Evolutionary conservation across 2,329 filamentous ascomycete species (phyloP), one percentile per base, ranked within the genome.

Genomic region (Corinectria fuckeliana): DNA sequence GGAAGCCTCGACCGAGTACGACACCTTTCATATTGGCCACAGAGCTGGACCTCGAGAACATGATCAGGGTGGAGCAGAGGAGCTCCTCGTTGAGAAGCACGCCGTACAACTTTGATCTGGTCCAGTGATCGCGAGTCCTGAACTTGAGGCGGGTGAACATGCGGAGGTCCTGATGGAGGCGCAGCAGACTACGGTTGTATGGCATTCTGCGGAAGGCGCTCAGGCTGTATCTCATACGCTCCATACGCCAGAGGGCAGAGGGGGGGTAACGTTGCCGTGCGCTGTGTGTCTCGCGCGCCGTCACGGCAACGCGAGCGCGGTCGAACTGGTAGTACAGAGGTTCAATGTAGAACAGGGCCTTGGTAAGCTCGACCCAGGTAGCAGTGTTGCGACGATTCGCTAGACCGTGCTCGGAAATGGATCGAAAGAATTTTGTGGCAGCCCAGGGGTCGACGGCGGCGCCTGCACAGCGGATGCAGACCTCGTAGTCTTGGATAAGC

Each of bases 301-400:
- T 69, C 32, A 81, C 66, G 18, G 77, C 75, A 23, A 80, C 72
- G 3, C 76, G 71, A 1, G 71, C 61, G 45, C 78, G 76, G 56
- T 83, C 78, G 34, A 78, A 78, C 48, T 82, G 78, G 26, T 78
- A 77, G 68, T 84, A 85, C 0, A 79, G 50, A 1, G 78, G 75
- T 18, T 82, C 77, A 0, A 77, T 76, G 45, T 82, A 65, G 65
- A 80, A 85, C 1, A 81, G 77, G 4, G 81, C 77, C 59, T 77
- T 78, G 61, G 83, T 65, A 62, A 79, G 84, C 60, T 85, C 83
- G 39, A 67, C 61, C 71, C 79, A 82, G 3, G 74, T 71, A 18
- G 67, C 63, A 2, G 72, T 68, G 2, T 71, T 73, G 23, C 77
- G 73, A 58, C 70, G 71, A 1, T 63, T 44, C 55, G 68, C 70